Conservation (phyloP, 2,329 filamentous ascomycete species). For the Elsinoe necatrix region DNA sequence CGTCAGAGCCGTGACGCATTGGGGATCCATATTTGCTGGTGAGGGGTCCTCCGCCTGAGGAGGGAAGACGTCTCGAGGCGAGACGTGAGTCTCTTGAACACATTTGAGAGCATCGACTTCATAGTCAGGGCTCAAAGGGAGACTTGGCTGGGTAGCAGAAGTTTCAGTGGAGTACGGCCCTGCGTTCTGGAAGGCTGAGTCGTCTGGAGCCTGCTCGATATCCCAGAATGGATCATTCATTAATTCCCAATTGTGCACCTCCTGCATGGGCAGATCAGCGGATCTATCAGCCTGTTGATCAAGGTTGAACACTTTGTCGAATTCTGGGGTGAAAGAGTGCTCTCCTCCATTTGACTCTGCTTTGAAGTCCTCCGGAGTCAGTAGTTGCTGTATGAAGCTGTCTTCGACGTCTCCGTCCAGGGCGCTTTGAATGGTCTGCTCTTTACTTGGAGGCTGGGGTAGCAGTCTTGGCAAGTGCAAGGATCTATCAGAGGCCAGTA, state of each 20-base stretch:
- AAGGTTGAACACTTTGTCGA: not conserved
- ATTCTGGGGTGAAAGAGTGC: not conserved
- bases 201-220: not conserved
- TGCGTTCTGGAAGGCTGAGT: not conserved
- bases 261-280: not conserved
- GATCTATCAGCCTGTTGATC: not conserved
- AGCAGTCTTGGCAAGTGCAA: not conserved
- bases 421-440: too few species aligned
- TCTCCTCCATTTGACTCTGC: not conserved
- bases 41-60: not conserved
- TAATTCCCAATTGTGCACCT: not conserved
- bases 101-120: not conserved
- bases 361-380: not conserved
- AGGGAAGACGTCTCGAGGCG: not conserved
- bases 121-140: not conserved
- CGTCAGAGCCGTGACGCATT: not conserved
- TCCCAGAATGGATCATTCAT: not conserved
- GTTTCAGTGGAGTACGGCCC: not conserved
- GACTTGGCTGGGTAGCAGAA: not conserved
- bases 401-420: not conserved
- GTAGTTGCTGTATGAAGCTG: not conserved
- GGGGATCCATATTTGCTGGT: not conserved
- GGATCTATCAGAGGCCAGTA: not conserved
- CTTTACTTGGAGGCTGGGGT: not conserved
- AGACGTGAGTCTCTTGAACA: not conserved